Evolutionary conservation across 176 grass and related monocot genomes (phyloP), one percentile per base, ranked within the genome.

Genomic region (Puya raimondii): DNA sequence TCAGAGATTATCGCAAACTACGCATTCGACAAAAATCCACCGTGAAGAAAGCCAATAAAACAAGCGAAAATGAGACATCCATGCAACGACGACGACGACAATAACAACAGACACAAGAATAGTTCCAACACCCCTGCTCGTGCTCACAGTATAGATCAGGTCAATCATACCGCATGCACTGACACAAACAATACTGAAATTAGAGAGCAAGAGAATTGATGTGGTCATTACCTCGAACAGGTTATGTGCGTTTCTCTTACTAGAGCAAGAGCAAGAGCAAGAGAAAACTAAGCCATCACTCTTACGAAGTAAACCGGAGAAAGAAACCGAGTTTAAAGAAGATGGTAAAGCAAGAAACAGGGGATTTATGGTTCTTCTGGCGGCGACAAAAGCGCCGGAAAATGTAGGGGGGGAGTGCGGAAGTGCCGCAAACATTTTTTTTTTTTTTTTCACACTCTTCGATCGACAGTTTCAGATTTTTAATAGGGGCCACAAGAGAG

Each of bases 191-290:
- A n/a, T n/a, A n/a, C n/a, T n/a, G n/a, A n/a, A n/a, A 26, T 26
- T 26, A 15, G 56, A 11, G 51, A 47, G 63, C 10, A 73, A 21
- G n/a, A 3, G 52, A 49, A 61, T 6, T 49, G 22, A 22, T 3
- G 29, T 11, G 4, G 57, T 12, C 72, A 33, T 87, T 91, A 87
- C 88, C 61, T 91, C 78, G 68, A 81, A 74, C 74, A 63, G 51
- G 9, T 70, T 50, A 49, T 20, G 50, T 47, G 29, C 64, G 58
- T 23, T 11, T 50, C 51, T 66, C 51, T 76, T 48, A 26, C 71
- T 52, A 47, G 48, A 27, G 3, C 74, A 72, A 18, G 73, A 27
- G 3, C 74, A 72, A 18, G 73, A 47, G 11, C 78, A 74, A 8
- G 51, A 15, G 70, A 78, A 64, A 66, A 8, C 51, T 70, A 80